Percentiles rank a stretch among this genome's conserved stretches.
Evolutionary conservation across 2,329 filamentous ascomycete genomes (phyloP).

Genomic region (Alternaria triticimaculans): DNA sequence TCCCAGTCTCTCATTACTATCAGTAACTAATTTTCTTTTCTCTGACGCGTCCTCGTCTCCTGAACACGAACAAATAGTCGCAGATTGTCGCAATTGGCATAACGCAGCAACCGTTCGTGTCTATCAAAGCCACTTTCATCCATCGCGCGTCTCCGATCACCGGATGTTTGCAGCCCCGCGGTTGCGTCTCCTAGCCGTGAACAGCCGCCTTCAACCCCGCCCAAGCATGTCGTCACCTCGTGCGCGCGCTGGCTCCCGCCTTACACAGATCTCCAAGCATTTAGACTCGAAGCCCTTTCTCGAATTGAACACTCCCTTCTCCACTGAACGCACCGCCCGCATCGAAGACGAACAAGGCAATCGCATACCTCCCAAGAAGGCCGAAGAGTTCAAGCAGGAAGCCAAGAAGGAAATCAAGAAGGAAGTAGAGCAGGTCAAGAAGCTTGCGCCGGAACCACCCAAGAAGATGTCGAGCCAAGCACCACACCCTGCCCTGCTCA

Average conservation of each 20-base stretch:
- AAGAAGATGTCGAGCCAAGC: conserved; percentile 63
- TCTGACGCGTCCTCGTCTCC: conserved; percentile 1
- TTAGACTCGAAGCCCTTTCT: conserved; percentile 63
- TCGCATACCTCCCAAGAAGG: conserved; percentile 21
- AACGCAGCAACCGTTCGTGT: neutral
- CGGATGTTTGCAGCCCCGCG: conserved; percentile 46
- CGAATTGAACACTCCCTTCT: conserved; percentile 69
- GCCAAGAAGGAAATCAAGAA: conserved; percentile 10
- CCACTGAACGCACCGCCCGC: conserved; percentile 62
- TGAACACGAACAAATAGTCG: neutral
- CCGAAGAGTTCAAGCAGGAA: conserved; percentile 6
- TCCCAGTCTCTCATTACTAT: neutral
- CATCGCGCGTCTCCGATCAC: conserved; percentile 32
- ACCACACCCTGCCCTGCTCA: conserved; percentile 78
- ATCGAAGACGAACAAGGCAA: conserved; percentile 61
- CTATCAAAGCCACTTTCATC: conserved; percentile 4
- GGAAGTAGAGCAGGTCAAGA: conserved; percentile 10
- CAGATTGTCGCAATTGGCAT: neutral
- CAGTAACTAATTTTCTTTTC: neutral
- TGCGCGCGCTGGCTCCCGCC: conserved; percentile 54
- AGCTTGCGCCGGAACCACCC: conserved; percentile 22
- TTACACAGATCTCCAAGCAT: conserved; percentile 68
- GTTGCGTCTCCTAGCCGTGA: conserved; percentile 29
- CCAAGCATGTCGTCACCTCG: conserved; percentile 36
- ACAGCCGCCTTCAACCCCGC: conserved; percentile 40